Evolutionary conservation across 495 filamentous ascomycete genomes (phyloP), one percentile per base, ranked within the genome.

Genomic region (Aspergillus bridgeri): DNA sequence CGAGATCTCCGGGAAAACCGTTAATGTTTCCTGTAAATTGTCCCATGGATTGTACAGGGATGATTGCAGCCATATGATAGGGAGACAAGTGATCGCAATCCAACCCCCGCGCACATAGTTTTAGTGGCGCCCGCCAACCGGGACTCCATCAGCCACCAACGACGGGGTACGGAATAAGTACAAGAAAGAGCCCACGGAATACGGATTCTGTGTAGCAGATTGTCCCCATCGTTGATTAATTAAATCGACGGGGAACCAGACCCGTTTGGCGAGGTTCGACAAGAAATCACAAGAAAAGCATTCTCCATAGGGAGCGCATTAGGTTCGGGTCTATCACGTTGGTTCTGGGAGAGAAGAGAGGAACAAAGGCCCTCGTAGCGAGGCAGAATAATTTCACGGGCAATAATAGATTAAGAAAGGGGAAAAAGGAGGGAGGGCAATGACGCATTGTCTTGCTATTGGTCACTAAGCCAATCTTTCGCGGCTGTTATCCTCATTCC

Each of bases 41-140:
- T 44, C 48, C 54, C 56, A 24, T 53, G n/a, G 20, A 59, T 59
- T 43, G 53, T 20, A 56, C 57, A 48, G 48, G 56, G 48, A 42
- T 52, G 19, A 45, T 52, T 51, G 18, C 24, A 25, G 42, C 27
- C 24, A 46, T 42, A 22, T 51, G 60, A 58, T 58, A 58, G 60
- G 60, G 25, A 56, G 47, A 52, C 46, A 42, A 21, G 45, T n/a
- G 27, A 42, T n/a, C 27, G 13, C 20, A 38, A 42, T 4, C n/a
- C 25, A 23, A 49, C 24, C 46, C 27, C 53, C 53, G 21, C 23
- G 23, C 15, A 42, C 21, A 43, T 54, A 9, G 9, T 25, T 42
- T 46, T 27, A 54, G 52, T 54, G 52, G 52, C 25, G 25, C 52
- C 52, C 52, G 52, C 38, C 42, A 43, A 27, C 44, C 25, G 52